Evolutionary conservation across 345 rosid genomes (phyloP), one percentile per base, ranked within the genome.

Genomic region (Salix suchowensis): DNA sequence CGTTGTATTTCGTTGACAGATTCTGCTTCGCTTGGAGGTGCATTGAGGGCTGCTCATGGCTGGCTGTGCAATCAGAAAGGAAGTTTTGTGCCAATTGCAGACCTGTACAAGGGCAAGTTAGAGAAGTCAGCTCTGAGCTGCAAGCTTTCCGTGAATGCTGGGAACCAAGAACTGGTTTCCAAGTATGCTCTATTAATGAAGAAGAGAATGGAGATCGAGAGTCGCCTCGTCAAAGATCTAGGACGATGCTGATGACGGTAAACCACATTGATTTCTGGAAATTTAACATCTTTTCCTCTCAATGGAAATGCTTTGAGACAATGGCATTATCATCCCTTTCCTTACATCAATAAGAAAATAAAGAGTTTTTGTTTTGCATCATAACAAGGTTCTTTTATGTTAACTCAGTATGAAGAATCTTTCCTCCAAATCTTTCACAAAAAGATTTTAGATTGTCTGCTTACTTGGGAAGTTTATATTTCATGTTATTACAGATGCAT

Each of bases 1-100:
- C 18, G 16, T 32, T 30, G 1, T 4, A 23, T 42, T 71, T 58
- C 67, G 18, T 60, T 24, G 65, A 61, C 89, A 95, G 98, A 93
- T 87, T 96, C 99, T 14, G 99, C 98, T 74, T 96, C 98, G 14
- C 88, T 93, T 16, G 97, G 99, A 84, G 98, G 92, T 72, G 97
- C 99, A 46, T 76, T 96, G 76, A 91, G 98, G 76, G 99, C 97
- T 19, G 96, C 97, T 4, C 97, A 93, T 34, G 96, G 98, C 64
- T 93, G 96, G 97, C 60, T 96, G 75, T 96, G 99, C 91, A 84
- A 74, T 82, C 86, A 81, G 62, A 86, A 87, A 60, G 94, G 94
- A 67, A 85, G 85, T 66, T 93, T 96, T 39, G 85, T 93, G 66
- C 87, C 91, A 6, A 91, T 93, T n/a, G 87, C 99, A 10, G 2